phyloP scores from a whole-genome alignment of 225 moss, liverwort and hornwort species.

The Marchantia paleacea region DNA sequence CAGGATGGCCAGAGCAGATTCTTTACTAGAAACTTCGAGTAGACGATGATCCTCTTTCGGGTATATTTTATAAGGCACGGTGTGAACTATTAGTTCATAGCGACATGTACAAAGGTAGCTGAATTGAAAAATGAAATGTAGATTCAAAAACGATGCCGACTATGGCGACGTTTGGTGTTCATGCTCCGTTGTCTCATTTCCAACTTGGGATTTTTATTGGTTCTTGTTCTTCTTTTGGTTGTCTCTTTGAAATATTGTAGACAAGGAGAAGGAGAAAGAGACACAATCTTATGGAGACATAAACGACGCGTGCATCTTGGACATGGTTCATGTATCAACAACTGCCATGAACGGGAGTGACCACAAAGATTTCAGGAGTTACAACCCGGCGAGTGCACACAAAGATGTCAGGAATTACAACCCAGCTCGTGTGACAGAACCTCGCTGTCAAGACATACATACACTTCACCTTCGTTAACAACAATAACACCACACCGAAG shows the following conservation, averaged over 20 bases:
- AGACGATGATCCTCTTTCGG: neutral
- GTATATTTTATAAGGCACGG: neutral
- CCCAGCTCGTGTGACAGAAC: too few species aligned
- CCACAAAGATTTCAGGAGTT: too few species aligned
- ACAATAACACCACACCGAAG: too few species aligned
- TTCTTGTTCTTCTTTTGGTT: neutral
- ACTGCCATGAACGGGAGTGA: too few species aligned
- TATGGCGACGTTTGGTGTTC: neutral
- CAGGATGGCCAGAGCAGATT: neutral
- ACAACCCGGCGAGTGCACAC: too few species aligned
- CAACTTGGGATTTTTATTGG: neutral
- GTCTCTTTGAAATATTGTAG: neutral
- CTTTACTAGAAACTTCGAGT: neutral
- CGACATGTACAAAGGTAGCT: constrained; percentile 7
- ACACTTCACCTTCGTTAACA: too few species aligned
- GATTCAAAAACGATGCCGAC: neutral
- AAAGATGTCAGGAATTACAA: too few species aligned
- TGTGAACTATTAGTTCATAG: neutral
- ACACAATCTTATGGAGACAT: too few species aligned
- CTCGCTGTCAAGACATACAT: too few species aligned
- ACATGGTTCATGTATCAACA: too few species aligned
- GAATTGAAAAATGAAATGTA: neutral
- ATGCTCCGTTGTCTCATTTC: neutral
- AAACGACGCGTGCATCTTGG: too few species aligned
- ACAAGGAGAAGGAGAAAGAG: too few species aligned